These are phyloP conservation scores for Neolentinus lepideus DNA, from an alignment of 1,284 basidiomycete genomes.

Conservation along the genomic window DNA sequence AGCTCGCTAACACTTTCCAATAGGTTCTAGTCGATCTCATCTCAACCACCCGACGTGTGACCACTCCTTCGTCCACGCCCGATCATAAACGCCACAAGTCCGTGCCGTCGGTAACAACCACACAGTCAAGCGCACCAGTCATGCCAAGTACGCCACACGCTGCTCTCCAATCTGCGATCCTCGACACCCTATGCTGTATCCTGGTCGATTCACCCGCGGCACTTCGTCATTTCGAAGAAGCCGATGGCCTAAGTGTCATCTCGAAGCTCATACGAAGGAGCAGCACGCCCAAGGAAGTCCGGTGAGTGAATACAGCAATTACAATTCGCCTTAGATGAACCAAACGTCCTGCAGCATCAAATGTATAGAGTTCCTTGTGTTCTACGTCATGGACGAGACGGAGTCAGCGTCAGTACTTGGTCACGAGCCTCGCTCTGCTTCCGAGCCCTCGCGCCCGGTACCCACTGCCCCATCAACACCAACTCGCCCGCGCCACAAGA, in stretches of 20 bases:
- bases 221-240: conserved; percentile 70
- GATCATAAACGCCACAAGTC: neutral
- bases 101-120: conserved; percentile 1
- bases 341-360: conserved; percentile 64
- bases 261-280: conserved; percentile 80
- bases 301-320: conserved; percentile 39
- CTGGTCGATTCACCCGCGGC: conserved; percentile 75
- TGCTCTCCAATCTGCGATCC: conserved; percentile 48
- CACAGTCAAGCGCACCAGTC: conserved; percentile 1
- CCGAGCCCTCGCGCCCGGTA: neutral
- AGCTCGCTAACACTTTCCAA: conserved; percentile 1
- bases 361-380: conserved; percentile 88
- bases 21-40: conserved; percentile 64
- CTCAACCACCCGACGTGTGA: conserved; percentile 58
- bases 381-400: conserved; percentile 82
- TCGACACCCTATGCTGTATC: conserved; percentile 80
- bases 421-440: conserved; percentile 1
- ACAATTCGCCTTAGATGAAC: neutral
- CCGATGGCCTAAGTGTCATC: conserved; percentile 69
- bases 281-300: conserved; percentile 73
- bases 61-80: conserved; percentile 17
- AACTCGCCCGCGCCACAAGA: conserved; percentile 13
- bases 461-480: conserved; percentile 9
- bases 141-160: neutral
- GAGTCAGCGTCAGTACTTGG: conserved; percentile 13